Base-by-base conservation (phyloP, 2,329 filamentous ascomycete genomes). In the Penicillium sp. region DNA sequence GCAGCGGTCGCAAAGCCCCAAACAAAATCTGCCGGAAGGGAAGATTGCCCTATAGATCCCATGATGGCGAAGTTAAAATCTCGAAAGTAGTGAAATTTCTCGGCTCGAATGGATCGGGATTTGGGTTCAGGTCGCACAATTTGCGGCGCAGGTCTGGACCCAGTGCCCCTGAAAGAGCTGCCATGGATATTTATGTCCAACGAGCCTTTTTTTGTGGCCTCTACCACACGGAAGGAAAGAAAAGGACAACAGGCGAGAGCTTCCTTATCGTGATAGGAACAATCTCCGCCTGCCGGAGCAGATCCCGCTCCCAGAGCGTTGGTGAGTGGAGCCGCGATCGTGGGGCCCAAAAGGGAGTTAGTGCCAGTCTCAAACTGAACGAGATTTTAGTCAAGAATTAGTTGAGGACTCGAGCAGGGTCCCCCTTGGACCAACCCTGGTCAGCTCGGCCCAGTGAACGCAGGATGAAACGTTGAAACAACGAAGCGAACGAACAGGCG, bases 1-100 rank as follows among this genome's bases (percentile, higher is more conserved):
- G 92, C 84, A 65, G 91, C 91, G 42, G 91, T 93, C 71, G 91
- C 91, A 78, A 92, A 93, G 58, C 91, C 91, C 90, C 90, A 93
- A 63, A 87, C 79, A 77, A 93, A 92, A 76, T 91, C 89, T 59
- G 84, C 83, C 42, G 88, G 88, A 59, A 92, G 82, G 61, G 68
- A 73, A 37, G 73, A 73, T 35, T 70, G 58, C 13, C 64, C 60
- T 42, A 67, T 68, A 33, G 70, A 73, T 35, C 71, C 72, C 73
- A 75, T 75, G 26, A 44, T 65, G 61, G 37, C 51, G 33, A 54
- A 59, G 28, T 26, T 4, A 49, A 55, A 53, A 55, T 55, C 10
- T 40, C 35, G 38, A 30, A 28, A n/a, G 38, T 42, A 6, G 33
- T 9, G 12, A 44, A 37, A 56, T 42, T 37, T 15, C 30, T 45